Evolutionary conservation across 2,329 filamentous ascomycete genomes (phyloP).

Genomic region (Hyphodiscus sp.): DNA sequence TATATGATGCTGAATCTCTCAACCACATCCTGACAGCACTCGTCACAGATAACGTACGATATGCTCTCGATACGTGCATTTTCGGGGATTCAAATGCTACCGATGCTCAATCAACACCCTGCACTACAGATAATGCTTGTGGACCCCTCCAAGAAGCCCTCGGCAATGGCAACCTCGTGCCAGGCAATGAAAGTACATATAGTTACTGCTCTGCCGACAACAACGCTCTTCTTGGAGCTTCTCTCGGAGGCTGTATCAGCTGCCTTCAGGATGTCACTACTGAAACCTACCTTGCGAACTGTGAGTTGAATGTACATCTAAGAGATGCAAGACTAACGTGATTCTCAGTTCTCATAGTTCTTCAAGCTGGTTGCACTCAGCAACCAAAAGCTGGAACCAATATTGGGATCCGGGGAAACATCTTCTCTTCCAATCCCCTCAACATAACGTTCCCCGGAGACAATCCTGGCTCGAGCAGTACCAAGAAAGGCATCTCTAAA

Average conservation of each 20-base stretch:
- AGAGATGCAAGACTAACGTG: not conserved
- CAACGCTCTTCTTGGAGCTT: constrained; percentile 12
- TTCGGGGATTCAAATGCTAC: constrained; percentile 22
- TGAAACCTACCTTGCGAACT: constrained; percentile 17
- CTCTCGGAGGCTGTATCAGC: constrained; percentile 5
- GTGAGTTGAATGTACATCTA: constrained; percentile 5
- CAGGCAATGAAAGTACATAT: constrained; percentile 18
- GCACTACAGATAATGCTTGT: constrained; percentile 20
- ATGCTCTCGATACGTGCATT: constrained; percentile 22
- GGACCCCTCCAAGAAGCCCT: constrained; percentile 20
- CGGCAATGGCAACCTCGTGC: constrained; percentile 17
- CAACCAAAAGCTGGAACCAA: not conserved
- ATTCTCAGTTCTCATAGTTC: not conserved
- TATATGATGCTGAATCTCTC: not conserved
- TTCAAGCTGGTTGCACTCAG: not conserved
- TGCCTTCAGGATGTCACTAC: constrained; percentile 9
- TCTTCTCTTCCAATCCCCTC: not conserved
- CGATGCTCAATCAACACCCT: constrained; percentile 19
- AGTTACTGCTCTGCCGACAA: constrained; percentile 23
- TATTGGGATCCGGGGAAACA: not conserved
- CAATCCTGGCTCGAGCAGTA: not conserved
- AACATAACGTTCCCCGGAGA: not conserved
- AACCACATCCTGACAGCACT: not conserved
- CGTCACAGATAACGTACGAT: constrained; percentile 27
- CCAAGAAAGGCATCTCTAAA: not conserved